Base-by-base conservation (phyloP, 139 green algal genomes). In the Tetradesmus lagerheimii region DNA sequence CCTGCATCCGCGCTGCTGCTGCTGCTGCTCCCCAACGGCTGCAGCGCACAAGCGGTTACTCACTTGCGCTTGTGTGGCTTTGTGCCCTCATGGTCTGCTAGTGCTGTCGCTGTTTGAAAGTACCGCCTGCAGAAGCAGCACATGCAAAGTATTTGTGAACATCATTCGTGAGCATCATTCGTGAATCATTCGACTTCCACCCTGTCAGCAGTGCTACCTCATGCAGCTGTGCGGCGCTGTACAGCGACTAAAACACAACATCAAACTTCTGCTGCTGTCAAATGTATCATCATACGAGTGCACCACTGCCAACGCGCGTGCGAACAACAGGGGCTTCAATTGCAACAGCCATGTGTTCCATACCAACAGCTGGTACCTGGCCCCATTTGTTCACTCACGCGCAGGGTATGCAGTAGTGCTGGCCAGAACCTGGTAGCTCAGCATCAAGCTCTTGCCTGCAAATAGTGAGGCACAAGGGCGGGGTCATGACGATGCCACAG, bases 61-160 rank as follows among this genome's bases (percentile, higher is more conserved):
- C 79, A 93, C 91, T 86, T 95, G 76, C 95, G 93, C 78, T 97
- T 97, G 91, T 98, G 96, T 0, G 94, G 93, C 92, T 96, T 97
- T 76, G 94, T 97, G 0, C 66, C 75, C 25, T 94, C 85, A 77
- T 98, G 96, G 80, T 93, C 89, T 4, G 86, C 74, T 35, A 96
- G 88, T 0, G 96, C 94, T 25, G 37, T 34, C 1, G 93, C 93
- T 15, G 91, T 94, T 25, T 96, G 89, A 81, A 97, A 97, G 90
- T 96, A 96, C 1, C 89, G 87, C 66, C 91, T 91, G 91, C 87
- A 90, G 16, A 82, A 14, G n/a, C 9, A 76, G 66, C 15, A 37
- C 5, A 76, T 23, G n/a, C n/a, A n/a, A n/a, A n/a, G n/a, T n/a
- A n/a, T n/a, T n/a, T n/a, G n/a, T n/a, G n/a, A n/a, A n/a, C n/a